These are phyloP conservation scores for Puccinia sorghi DNA, from an alignment of 1,284 basidiomycete species.

Conservation along the genomic window DNA sequence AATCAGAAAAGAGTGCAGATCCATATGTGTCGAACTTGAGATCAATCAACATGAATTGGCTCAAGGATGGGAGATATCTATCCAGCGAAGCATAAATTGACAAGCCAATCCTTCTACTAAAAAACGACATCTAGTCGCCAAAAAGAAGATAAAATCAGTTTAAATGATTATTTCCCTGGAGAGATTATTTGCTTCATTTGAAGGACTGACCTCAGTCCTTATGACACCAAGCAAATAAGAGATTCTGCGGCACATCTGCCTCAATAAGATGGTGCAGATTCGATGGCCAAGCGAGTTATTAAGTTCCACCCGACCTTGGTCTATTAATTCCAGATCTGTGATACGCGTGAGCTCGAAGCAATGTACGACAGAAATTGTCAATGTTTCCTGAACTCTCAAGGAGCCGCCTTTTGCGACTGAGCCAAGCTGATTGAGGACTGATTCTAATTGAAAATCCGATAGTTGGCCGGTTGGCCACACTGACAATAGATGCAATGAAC, in stretches of 20 bases:
- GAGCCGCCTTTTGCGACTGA: constrained; percentile 3
- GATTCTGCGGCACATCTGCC: constrained; percentile 47
- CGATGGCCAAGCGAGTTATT: constrained; percentile 26
- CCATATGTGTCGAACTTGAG: constrained; percentile 30
- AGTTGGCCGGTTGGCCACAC: not conserved
- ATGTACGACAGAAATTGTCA: constrained; percentile 28
- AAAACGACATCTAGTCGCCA: constrained; percentile 25
- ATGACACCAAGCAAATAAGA: constrained; percentile 43
- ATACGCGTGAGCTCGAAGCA: constrained; percentile 42
- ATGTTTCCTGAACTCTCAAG: constrained; percentile 43
- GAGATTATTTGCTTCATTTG: not conserved
- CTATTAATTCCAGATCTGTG: constrained; percentile 19
- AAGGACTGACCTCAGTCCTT: constrained; percentile 35
- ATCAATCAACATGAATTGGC: constrained; percentile 35
- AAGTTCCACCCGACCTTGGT: constrained; percentile 25
- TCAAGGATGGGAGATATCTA: constrained; percentile 32
- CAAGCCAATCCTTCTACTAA: constrained; percentile 23
- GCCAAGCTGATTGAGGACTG: constrained; percentile 31
- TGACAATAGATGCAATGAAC: constrained; percentile 14
- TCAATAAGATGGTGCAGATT: constrained; percentile 39
- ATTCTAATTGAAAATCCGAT: constrained; percentile 14
- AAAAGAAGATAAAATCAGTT: constrained; percentile 5
- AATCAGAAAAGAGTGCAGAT: constrained; percentile 24
- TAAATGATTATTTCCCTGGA: not conserved
- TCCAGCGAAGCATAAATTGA: constrained; percentile 27